phyloP scores from a whole-genome alignment of 768 basidiomycete species.

The Macrocybe gigantea region DNA sequence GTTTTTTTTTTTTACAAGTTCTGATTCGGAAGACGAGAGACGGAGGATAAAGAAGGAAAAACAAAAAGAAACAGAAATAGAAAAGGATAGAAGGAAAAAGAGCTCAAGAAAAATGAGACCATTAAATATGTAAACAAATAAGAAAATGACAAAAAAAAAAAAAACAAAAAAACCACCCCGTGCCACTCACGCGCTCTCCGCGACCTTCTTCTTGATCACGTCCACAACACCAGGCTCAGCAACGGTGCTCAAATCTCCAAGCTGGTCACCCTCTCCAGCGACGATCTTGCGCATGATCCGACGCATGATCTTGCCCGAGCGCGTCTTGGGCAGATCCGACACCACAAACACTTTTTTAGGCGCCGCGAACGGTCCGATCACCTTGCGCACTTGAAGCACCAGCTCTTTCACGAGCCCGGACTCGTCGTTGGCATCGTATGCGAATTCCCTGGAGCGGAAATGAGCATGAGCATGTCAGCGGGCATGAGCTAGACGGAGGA shows the following conservation, averaged over 20 bases:
- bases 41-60: too few relatives aligned
- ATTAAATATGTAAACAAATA: too few relatives aligned
- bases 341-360: conserved; percentile 91
- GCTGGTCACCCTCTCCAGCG: conserved; percentile 88
- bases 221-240: conserved; percentile 89
- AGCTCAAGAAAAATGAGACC: too few relatives aligned
- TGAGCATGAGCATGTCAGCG: not conserved
- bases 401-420: conserved; percentile 76
- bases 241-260: conserved; percentile 91
- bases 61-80: too few relatives aligned
- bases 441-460: conserved; percentile 57
- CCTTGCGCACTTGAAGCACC: conserved; percentile 91
- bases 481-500: not conserved
- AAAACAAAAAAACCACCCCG: too few relatives aligned
- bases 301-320: conserved; percentile 96
- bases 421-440: conserved; percentile 68
- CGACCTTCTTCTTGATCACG: conserved; percentile 75
- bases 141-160: too few relatives aligned
- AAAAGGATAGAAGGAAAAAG: too few relatives aligned
- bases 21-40: too few relatives aligned
- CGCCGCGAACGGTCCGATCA: conserved; percentile 95
- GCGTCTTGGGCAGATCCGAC: conserved; percentile 86
- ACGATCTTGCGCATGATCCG: conserved; percentile 96
- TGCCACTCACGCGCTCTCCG: conserved; percentile 17
- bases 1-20: too few relatives aligned